Evolutionary conservation across 2,329 filamentous ascomycete species (phyloP).

Genomic region (Phyllosticta citribraziliensis): DNA sequence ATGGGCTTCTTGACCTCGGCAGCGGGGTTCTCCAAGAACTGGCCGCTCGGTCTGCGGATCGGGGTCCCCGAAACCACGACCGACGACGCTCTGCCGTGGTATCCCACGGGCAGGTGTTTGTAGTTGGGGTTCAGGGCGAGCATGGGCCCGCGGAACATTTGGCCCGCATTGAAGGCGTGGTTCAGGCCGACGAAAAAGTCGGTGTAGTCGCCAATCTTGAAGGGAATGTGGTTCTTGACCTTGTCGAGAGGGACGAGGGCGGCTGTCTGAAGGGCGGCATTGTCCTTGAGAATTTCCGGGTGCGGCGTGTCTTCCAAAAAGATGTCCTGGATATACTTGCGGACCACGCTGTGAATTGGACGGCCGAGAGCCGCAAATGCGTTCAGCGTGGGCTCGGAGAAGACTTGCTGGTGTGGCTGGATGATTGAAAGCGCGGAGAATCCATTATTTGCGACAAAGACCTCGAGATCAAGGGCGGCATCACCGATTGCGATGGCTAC

Average conservation of each 20-base stretch:
- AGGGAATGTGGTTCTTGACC: constrained; percentile 59
- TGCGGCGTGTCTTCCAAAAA: constrained; percentile 50
- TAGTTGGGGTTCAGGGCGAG: constrained; percentile 76
- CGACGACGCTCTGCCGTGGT: constrained; percentile 69
- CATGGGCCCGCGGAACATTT: constrained; percentile 60
- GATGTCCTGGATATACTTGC: constrained; percentile 58
- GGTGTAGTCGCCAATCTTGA: constrained; percentile 74
- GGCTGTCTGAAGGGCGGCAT: constrained; percentile 45
- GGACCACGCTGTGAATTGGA: constrained; percentile 56
- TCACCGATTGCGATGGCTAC: constrained; percentile 65
- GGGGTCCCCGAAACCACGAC: constrained; percentile 65
- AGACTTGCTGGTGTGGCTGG: constrained; percentile 49
- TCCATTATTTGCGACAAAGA: constrained; percentile 49
- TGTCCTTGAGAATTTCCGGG: constrained; percentile 53
- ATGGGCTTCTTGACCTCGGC: constrained; percentile 53
- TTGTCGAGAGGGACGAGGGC: constrained; percentile 50
- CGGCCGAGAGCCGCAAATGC: constrained; percentile 64
- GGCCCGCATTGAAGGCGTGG: constrained; percentile 65
- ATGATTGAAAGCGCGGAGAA: constrained; percentile 50
- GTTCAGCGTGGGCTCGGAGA: constrained; percentile 57
- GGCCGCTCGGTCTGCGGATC: constrained; percentile 64
- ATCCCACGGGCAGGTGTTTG: constrained; percentile 69
- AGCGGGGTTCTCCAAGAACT: constrained; percentile 57
- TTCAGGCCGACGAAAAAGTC: constrained; percentile 77
- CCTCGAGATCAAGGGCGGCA: constrained; percentile 58